Base-by-base conservation (phyloP, 805 yeast genomes). In the Yarrowia sp. region DNA sequence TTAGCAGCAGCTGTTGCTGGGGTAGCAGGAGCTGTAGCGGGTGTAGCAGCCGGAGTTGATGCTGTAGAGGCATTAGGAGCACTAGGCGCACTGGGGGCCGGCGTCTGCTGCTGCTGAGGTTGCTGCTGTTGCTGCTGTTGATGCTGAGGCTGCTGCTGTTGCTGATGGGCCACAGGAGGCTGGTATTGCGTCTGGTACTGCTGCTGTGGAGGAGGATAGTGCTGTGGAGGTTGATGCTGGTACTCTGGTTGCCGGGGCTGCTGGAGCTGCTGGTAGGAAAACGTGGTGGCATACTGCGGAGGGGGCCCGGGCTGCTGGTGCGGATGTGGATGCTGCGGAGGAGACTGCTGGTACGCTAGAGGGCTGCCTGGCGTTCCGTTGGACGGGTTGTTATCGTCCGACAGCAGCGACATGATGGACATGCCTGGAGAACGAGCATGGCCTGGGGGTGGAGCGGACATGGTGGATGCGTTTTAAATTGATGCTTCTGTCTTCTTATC, bases 381-480 rank as follows among this genome's bases (percentile, higher is more conserved):
- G 69, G 42, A 7, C 10, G 66, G 38, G 17, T 61, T 67, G 63
- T 33, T 58, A 60, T 39, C 49, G 58, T 53, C 66, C 6, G 49
- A 46, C 13, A 61, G 66, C 14, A 61, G 55, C 34, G 66, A 61
- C 66, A 46, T 47, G 66, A 61, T 61, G 43, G 66, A 61, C 66
- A 61, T 61, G 42, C 66, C 66, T 13, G 66, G 66, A 2, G 55
- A 61, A 5, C 66, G 66, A 12, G 66, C 39, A 14, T 61, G 66
- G 38, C 55, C 66, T 12, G 61, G 9, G 3, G 61, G 43, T 9
- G 43, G 61, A 14, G 61, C 61, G 8, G 61, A 55, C 46, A 55
- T 53, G 43, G 33, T 20, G 24, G n/a, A 15, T 39, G 42, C 15
- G 42, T 12, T 14, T 24, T 24, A 24, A 24, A 24, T 24, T 24